phyloP scores from a whole-genome alignment of 1,284 basidiomycete species.

The Apiotrichum akiyoshidainum region DNA sequence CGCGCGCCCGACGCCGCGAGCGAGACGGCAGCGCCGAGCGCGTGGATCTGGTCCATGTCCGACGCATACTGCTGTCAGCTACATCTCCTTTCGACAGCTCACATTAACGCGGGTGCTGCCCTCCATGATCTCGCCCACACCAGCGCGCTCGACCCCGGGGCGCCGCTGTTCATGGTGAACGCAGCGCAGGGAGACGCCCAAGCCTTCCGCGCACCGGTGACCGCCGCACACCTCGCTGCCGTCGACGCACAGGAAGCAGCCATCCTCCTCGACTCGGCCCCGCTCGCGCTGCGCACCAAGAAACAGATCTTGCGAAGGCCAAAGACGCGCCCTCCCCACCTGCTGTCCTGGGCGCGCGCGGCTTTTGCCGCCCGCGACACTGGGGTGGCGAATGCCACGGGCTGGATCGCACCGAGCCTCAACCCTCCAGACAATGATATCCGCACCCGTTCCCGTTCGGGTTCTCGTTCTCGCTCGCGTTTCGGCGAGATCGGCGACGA shows the following conservation, averaged over 20 bases:
- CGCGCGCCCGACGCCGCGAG: slow-evolving; percentile 70
- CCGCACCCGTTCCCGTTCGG: background rate
- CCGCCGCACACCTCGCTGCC: background rate
- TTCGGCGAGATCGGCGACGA: too few species aligned
- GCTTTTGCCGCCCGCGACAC: background rate
- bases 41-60: slow-evolving; percentile 74
- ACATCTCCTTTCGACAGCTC: slow-evolving; percentile 21
- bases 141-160: slow-evolving; percentile 19
- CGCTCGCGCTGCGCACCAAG: slow-evolving; percentile 34
- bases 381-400: slow-evolving; percentile 9
- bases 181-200: background rate
- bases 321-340: slow-evolving; percentile 33
- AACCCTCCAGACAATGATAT: background rate
- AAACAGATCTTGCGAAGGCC: slow-evolving; percentile 39
- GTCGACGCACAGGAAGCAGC: background rate
- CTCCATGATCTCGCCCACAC: slow-evolving; percentile 56
- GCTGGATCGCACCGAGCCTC: slow-evolving; percentile 12
- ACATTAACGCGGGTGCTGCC: slow-evolving; percentile 83
- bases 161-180: slow-evolving; percentile 3
- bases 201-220: background rate
- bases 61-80: slow-evolving; percentile 49
- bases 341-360: slow-evolving; percentile 38
- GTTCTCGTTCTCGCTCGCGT: background rate
- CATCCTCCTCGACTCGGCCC: background rate
- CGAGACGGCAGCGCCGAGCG: slow-evolving; percentile 68